Evolutionary conservation across 1,284 basidiomycete genomes (phyloP).

Genomic region (Amylostereum chailletii): DNA sequence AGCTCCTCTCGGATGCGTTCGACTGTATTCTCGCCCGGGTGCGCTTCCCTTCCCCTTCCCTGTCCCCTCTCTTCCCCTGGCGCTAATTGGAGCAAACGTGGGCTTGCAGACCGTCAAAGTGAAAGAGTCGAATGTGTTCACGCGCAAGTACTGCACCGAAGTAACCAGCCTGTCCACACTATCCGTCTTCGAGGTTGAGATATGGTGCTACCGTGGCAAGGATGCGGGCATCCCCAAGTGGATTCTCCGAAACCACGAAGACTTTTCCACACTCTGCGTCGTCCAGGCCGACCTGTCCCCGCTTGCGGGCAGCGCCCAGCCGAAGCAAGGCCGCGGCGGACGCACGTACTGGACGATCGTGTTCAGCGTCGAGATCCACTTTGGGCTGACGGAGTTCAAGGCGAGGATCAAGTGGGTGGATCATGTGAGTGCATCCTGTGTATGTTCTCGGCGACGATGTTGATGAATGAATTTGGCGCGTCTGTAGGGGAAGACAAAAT

Average conservation of each 20-base stretch:
- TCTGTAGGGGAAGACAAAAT: slow-evolving; percentile 47
- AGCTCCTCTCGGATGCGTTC: slow-evolving; percentile 66
- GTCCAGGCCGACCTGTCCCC: slow-evolving; percentile 69
- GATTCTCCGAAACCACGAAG: slow-evolving; percentile 58
- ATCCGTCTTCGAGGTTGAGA: slow-evolving; percentile 71
- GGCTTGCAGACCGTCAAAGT: slow-evolving; percentile 50
- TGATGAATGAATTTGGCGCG: too few relatives aligned
- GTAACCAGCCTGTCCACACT: slow-evolving; percentile 64
- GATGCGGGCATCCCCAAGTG: slow-evolving; percentile 53
- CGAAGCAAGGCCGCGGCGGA: slow-evolving; percentile 53
- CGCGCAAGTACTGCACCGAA: slow-evolving; percentile 72
- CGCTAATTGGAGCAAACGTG: neutral
- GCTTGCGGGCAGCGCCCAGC: slow-evolving; percentile 54
- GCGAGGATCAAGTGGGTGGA: slow-evolving; percentile 76
- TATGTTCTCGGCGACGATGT: neutral
- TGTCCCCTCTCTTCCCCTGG: slow-evolving; percentile 5
- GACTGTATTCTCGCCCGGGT: slow-evolving; percentile 69
- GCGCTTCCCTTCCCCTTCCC: slow-evolving; percentile 15
- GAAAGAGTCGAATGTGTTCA: slow-evolving; percentile 72
- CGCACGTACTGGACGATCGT: slow-evolving; percentile 74
- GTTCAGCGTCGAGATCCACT: slow-evolving; percentile 74
- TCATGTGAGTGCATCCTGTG: slow-evolving; percentile 36
- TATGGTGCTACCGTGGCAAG: slow-evolving; percentile 72
- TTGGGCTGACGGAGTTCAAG: slow-evolving; percentile 71
- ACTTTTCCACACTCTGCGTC: slow-evolving; percentile 68